These are phyloP conservation scores for Lasiodiplodia gonubiensis DNA, from an alignment of 2,329 filamentous ascomycete genomes.

Conservation along the genomic window DNA sequence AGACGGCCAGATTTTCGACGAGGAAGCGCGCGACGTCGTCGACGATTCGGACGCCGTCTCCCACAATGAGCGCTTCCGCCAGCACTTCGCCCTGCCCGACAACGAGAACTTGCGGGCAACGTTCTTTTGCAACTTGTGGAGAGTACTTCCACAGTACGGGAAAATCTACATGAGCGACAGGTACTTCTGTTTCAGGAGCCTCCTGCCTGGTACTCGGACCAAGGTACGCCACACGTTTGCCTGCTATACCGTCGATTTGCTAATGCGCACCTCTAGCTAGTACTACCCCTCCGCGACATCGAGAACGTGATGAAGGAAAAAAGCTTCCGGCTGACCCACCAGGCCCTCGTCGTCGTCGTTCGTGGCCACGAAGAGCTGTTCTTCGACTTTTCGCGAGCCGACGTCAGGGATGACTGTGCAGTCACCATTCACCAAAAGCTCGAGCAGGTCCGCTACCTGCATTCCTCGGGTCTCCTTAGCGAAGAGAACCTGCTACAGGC, in stretches of 20 bases:
- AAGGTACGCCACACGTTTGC: conserved; percentile 56
- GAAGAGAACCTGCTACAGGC: conserved; percentile 73
- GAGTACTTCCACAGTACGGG: conserved; percentile 89
- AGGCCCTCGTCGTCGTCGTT: conserved; percentile 90
- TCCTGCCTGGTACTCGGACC: conserved; percentile 86
- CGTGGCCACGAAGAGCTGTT: conserved; percentile 94
- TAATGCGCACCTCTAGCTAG: conserved; percentile 55
- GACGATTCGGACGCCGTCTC: conserved; percentile 61
- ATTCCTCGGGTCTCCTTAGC: conserved; percentile 70
- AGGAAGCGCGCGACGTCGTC: conserved; percentile 62
- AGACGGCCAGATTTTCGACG: conserved; percentile 68
- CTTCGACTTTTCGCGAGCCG: conserved; percentile 84
- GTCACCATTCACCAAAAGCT: conserved; percentile 79
- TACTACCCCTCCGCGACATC: conserved; percentile 87
- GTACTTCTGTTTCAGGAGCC: conserved; percentile 89
- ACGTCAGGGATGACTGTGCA: conserved; percentile 85
- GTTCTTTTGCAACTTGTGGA: conserved; percentile 90
- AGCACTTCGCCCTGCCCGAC: conserved; percentile 86
- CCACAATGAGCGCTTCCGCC: conserved; percentile 74
- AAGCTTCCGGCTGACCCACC: conserved; percentile 89
- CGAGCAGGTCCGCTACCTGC: conserved; percentile 72
- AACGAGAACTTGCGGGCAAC: conserved; percentile 84
- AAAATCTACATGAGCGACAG: conserved; percentile 93
- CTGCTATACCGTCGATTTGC: conserved; percentile 7
- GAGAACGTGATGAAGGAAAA: conserved; percentile 95